Evolutionary conservation across 169 alveolate species (phyloP).

Genomic region (Plasmodium knowlesi): DNA sequence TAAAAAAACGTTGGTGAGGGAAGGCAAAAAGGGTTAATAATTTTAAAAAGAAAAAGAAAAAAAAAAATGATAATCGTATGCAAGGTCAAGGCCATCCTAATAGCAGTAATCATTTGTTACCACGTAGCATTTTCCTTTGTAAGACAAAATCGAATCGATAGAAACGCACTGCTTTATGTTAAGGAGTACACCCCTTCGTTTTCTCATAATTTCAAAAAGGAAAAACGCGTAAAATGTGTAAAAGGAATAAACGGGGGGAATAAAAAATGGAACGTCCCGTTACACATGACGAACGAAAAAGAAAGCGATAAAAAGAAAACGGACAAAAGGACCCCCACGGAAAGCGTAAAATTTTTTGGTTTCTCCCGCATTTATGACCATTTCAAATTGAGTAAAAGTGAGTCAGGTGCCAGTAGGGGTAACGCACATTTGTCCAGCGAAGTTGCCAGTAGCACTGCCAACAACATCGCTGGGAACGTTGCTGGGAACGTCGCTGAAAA

Average conservation of each 20-base stretch:
- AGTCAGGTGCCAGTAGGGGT: background rate
- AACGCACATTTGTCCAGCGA: background rate
- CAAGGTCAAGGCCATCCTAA: constrained; percentile 40
- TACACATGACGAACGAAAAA: constrained; percentile 8
- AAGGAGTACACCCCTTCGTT: constrained; percentile 10
- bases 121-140: constrained; percentile 12
- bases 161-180: constrained; percentile 4
- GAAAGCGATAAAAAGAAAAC: constrained; percentile 2
- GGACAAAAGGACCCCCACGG: background rate
- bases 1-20: background rate
- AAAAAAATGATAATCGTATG: constrained; percentile 33
- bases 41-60: background rate
- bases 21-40: background rate
- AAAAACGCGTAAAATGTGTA: constrained; percentile 2
- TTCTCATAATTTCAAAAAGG: constrained; percentile 1
- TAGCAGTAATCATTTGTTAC: constrained; percentile 33
- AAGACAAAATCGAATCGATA: background rate
- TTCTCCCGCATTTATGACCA: constrained; percentile 58
- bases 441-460: background rate
- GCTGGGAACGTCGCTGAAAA: background rate
- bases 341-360: constrained; percentile 44
- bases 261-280: constrained; percentile 10
- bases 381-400: constrained; percentile 5
- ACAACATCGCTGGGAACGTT: background rate
- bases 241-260: background rate